A percentile compares a stretch with the other conserved stretches of the same genome.
phyloP scores from a whole-genome alignment of 768 basidiomycete species.

The Hericium alpestre region DNA sequence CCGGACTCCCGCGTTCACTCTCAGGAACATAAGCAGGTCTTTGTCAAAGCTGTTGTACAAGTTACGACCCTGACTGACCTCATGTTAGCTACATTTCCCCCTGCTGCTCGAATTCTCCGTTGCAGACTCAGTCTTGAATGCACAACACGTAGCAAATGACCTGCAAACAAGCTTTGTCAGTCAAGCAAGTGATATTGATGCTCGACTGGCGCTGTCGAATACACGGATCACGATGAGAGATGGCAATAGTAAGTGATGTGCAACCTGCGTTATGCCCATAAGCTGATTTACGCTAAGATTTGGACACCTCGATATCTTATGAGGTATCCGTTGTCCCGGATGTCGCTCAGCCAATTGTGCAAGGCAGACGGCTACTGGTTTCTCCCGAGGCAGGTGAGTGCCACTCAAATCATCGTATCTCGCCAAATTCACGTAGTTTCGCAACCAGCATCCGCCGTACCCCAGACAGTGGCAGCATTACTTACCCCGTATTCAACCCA shows the following conservation, averaged over 20 bases:
- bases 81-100: slow-evolving; percentile 10
- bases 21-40: slow-evolving; percentile 6
- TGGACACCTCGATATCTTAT: neutral
- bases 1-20: slow-evolving; percentile 27
- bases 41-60: neutral
- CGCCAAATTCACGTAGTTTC: neutral
- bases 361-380: neutral
- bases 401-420: neutral
- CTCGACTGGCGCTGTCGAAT: no score
- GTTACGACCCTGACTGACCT: neutral
- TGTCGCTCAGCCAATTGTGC: neutral
- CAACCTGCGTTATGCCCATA: neutral
- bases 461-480: slow-evolving; percentile 29
- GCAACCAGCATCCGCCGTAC: slow-evolving; percentile 4
- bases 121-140: neutral
- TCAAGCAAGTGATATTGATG: neutral
- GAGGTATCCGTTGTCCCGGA: neutral
- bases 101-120: slow-evolving; percentile 1
- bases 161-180: neutral
- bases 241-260: neutral
- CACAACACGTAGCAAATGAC: neutral
- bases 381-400: slow-evolving; percentile 4
- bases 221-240: neutral
- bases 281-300: neutral
- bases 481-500: slow-evolving; percentile 29